These are phyloP conservation scores for Polyporus tsugae DNA, from an alignment of 1,284 basidiomycete genomes.

Conservation along the genomic window DNA sequence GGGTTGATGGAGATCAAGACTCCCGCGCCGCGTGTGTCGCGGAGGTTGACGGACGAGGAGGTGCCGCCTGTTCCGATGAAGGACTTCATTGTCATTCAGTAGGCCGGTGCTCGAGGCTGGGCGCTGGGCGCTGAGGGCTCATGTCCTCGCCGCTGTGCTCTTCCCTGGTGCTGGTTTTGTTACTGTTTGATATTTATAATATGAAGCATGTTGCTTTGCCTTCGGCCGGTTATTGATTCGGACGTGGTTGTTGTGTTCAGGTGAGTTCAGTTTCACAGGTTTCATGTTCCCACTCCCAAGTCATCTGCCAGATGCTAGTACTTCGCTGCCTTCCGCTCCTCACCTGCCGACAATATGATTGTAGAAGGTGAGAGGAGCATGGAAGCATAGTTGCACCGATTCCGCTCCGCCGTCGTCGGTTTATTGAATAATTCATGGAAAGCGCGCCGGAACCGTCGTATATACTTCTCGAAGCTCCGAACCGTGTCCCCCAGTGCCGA, in stretches of 20 bases:
- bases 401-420: too few relatives aligned
- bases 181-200: neutral
- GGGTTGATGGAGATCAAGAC: conserved; percentile 34
- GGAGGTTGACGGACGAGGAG: neutral
- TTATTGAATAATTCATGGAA: too few relatives aligned
- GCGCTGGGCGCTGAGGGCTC: neutral
- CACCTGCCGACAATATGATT: too few relatives aligned
- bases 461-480: too few relatives aligned
- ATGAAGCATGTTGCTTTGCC: neutral
- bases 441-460: too few relatives aligned
- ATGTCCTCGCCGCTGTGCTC: neutral
- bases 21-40: conserved; percentile 10
- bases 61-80: neutral
- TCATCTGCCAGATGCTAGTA: too few relatives aligned
- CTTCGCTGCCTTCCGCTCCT: neutral
- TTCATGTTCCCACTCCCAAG: too few relatives aligned
- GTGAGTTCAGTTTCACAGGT: neutral
- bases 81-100: neutral
- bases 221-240: neutral
- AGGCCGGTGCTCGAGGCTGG: neutral
- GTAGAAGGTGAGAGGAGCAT: too few relatives aligned
- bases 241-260: neutral
- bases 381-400: too few relatives aligned
- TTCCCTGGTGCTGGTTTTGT: neutral
- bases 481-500: too few relatives aligned